Evolutionary conservation across 352 stramenopile genomes (phyloP).

Genomic region (Globisporangium okanoganense): DNA sequence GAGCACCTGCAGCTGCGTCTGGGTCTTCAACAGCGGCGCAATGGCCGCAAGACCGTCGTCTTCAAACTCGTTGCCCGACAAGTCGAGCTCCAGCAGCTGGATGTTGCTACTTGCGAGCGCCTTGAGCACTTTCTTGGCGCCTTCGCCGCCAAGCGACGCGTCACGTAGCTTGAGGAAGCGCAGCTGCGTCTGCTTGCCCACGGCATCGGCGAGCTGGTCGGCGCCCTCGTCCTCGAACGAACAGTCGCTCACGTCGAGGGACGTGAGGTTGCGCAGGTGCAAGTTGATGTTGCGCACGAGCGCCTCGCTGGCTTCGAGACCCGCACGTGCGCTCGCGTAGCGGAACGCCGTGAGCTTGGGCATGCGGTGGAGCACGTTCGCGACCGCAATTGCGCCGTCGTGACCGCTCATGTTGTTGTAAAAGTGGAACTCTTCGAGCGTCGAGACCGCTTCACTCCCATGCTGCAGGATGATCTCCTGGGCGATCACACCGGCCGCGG

Average conservation of each 20-base stretch:
- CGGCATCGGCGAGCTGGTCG: constrained; percentile 60
- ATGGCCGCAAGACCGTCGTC: constrained; percentile 68
- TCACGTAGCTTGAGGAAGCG: constrained; percentile 87
- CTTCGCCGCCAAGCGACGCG: constrained; percentile 81
- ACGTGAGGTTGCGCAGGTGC: constrained; percentile 50
- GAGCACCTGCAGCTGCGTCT: constrained; percentile 51
- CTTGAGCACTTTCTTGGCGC: constrained; percentile 62
- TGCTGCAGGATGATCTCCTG: constrained; percentile 74
- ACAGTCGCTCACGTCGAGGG: constrained; percentile 92
- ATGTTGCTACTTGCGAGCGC: constrained; percentile 60
- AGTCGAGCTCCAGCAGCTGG: constrained; percentile 73
- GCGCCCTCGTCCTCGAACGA: constrained; percentile 82
- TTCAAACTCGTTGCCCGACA: constrained; percentile 88
- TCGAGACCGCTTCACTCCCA: constrained; percentile 27
- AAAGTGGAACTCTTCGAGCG: constrained; percentile 75
- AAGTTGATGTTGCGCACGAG: constrained; percentile 44
- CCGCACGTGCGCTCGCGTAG: constrained; percentile 65
- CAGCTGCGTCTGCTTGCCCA: constrained; percentile 64
- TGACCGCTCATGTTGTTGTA: constrained; percentile 87
- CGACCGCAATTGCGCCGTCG: constrained; percentile 58
- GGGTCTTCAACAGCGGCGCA: constrained; percentile 49
- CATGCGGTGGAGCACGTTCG: constrained; percentile 45
- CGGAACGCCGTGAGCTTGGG: constrained; percentile 52
- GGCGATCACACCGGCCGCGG: constrained; percentile 53
- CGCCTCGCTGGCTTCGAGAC: constrained; percentile 40